Evolutionary conservation across 192 early-diverging fungal species (phyloP), one percentile per base, ranked within the genome.

Genomic region (Entophlyctis helioformis): DNA sequence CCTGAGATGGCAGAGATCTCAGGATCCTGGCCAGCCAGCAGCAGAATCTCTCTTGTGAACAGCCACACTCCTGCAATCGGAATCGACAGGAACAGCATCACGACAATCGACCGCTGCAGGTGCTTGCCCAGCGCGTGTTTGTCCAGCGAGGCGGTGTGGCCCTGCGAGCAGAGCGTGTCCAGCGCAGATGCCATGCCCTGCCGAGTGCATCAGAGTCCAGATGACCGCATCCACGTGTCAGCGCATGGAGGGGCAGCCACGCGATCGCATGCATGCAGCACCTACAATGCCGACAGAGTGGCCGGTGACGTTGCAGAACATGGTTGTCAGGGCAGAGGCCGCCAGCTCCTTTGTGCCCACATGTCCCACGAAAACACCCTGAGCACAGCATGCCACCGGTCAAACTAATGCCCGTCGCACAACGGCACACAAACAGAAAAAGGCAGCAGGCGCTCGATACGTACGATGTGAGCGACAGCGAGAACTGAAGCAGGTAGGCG

Each of bases 1-100:
- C 78, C 83, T 16, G 86, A 72, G 9, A 91, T 60, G 3, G 59
- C 9, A 0, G 91, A 73, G 7, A 94, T 53, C 28, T 70, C 59
- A 0, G 67, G 57, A 33, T 92, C 78, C 65, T 98, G 95, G n/a
- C 73, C 71, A 3, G 84, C 48, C 29, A 74, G 59, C 3, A 85
- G 25, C 26, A 98, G 57, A 26, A 91, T 50, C 16, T 48, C 19
- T 44, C 84, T 84, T 5, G 87, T 71, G 33, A 76, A 65, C 77
- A 69, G 81, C 72, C 86, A 82, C 34, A 87, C 42, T 1, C 73
- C 55, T 9, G 69, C 56, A 48, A 96, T 81, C 3, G 85, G 78
- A 31, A 91, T 43, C 49, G 80, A 75, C 39, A 85, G 60, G 13
- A 83, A 15, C 12, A 60, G 54, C 44, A 87, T 67, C 21, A 92